Conservation (phyloP, 164 flowering plant genomes). For the Liquidambar formosana region DNA sequence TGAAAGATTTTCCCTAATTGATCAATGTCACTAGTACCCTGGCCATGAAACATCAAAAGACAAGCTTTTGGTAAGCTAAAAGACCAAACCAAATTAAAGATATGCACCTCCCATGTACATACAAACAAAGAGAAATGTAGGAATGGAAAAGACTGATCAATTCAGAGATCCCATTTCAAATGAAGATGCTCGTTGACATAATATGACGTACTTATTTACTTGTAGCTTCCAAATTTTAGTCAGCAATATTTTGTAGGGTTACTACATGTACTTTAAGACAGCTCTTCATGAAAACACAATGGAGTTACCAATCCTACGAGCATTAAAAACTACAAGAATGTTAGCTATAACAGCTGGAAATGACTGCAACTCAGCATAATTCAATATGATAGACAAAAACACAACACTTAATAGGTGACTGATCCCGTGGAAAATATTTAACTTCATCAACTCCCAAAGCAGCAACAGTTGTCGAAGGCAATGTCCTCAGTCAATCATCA, state of each 20-base stretch:
- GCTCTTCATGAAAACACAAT: neutral
- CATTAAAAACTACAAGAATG: neutral
- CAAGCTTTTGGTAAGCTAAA: neutral
- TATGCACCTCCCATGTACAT: neutral
- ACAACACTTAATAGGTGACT: too few species aligned
- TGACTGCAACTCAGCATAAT: too few species aligned
- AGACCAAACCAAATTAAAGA: neutral
- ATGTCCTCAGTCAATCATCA: too few species aligned
- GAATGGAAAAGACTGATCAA: neutral
- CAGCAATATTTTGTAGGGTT: neutral
- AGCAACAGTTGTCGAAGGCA: too few species aligned
- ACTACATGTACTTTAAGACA: neutral
- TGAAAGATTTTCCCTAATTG: constrained; percentile 95
- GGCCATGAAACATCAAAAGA: constrained; percentile 7
- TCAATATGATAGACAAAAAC: too few species aligned
- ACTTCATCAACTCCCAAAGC: too few species aligned
- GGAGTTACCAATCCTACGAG: neutral
- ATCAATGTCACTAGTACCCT: constrained; percentile 96
- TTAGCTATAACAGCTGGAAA: too few species aligned
- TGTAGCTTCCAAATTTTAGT: too few species aligned
- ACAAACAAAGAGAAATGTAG: neutral
- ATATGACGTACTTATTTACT: too few species aligned
- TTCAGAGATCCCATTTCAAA: too few species aligned
- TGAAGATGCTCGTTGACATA: too few species aligned
- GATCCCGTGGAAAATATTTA: too few species aligned